Evolutionary conservation across 148 eudicot genomes (phyloP).

Genomic region (Silene latifolia): DNA sequence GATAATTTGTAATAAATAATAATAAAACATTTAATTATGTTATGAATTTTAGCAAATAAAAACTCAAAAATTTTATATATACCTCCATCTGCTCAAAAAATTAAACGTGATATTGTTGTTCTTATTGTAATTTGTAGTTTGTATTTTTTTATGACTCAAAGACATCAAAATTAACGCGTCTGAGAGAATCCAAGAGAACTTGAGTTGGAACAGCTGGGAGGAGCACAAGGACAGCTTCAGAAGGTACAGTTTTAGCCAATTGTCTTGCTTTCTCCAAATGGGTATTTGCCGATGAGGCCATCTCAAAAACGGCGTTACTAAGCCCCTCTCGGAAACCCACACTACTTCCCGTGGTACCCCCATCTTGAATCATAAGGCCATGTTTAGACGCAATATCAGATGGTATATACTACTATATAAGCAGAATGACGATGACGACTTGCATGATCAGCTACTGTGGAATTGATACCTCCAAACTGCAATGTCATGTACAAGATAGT

Average conservation of each 20-base stretch:
- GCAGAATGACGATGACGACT: constrained; percentile 55
- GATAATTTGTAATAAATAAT: no score
- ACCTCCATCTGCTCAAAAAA: no score
- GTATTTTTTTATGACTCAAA: constrained; percentile 31
- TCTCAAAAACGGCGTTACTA: constrained; percentile 69
- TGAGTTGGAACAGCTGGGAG: constrained; percentile 85
- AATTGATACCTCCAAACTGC: constrained; percentile 75
- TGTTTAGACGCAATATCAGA: constrained; percentile 62
- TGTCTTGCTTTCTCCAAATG: constrained; percentile 81
- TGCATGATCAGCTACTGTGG: constrained; percentile 82
- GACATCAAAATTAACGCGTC: constrained; percentile 73
- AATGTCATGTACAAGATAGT: constrained; percentile 74
- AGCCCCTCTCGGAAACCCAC: constrained; percentile 63
- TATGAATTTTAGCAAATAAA: no score
- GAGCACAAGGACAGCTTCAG: constrained; percentile 68
- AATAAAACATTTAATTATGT: no score
- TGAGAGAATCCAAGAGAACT: constrained; percentile 62
- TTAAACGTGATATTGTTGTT: no score
- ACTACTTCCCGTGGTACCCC: constrained; percentile 41
- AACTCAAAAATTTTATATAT: no score
- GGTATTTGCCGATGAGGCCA: constrained; percentile 82
- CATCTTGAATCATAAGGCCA: constrained; percentile 47
- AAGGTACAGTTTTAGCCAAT: constrained; percentile 60
- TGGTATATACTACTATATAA: constrained; percentile 84
- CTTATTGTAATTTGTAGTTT: no score